Evolutionary conservation across 495 filamentous ascomycete genomes (phyloP), one percentile per base, ranked within the genome.

Genomic region (Aspergillus incahuasiensis): DNA sequence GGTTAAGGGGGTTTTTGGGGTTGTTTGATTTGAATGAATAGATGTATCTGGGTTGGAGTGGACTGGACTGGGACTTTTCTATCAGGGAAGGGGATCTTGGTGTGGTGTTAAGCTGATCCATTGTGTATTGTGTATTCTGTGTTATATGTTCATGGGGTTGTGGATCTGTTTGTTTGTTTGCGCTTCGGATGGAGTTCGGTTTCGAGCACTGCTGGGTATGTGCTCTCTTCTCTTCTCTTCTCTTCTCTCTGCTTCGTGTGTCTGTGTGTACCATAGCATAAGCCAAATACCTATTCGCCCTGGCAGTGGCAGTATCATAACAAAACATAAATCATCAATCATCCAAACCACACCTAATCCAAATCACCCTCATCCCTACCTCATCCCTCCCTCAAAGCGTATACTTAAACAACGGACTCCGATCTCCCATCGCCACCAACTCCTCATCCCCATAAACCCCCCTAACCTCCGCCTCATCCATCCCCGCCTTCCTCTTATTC

Each of bases 351-450:
- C 40, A 16, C 19, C 40, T 6, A 44, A 22, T 44, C 42, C 42
- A 44, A 6, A 9, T 4, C 19, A 5, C 42, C 24, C 11, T 5
- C 18, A 44, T 8, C 19, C 22, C 32, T 12, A 35, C 6, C 32
- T 7, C 18, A 24, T 22, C 18, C 18, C 5, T 44, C 16, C 5
- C 4, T 54, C 40, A 61, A 7, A 69, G 50, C 0, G 63, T 67
- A 54, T 75, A 74, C 60, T 62, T 71, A 58, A 75, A 76, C 15
- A 73, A 52, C 6, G 74, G 73, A 12, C 64, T 69, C 58, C 67
- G 67, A 60, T 77, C 73, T 0, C 75, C 76, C 71, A 78, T 66
- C 13, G 69, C 66, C 32, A 74, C 56, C 47, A 76, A 46, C 53
- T 74, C 57, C 13, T 70, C 69, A 38, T 74, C 66, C 0, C 46